Evolutionary conservation across 495 filamentous ascomycete species (phyloP).

Genomic region (Parmelia sp.): DNA sequence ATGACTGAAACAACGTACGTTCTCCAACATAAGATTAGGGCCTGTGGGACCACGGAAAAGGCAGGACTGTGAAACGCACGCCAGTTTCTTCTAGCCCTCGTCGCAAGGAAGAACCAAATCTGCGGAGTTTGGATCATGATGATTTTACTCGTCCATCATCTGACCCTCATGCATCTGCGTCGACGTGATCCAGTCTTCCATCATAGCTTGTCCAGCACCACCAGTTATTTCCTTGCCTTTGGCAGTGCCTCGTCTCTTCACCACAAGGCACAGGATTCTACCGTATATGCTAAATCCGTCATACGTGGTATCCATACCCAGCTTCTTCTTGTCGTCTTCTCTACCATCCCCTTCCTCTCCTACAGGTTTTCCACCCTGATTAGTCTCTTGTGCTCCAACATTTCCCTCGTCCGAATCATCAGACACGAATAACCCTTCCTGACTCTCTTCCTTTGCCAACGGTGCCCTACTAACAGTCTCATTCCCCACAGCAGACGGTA

Average conservation of each 20-base stretch:
- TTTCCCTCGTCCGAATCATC: constrained; percentile 23
- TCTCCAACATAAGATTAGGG: neutral
- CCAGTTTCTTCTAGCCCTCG: too few species aligned
- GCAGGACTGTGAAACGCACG: neutral
- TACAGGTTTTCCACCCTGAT: constrained; percentile 25
- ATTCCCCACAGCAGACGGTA: constrained; percentile 32
- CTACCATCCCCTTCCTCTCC: constrained; percentile 37
- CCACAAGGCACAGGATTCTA: constrained; percentile 80
- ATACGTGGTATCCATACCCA: constrained; percentile 75
- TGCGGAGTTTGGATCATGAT: neutral
- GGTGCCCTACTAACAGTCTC: constrained; percentile 19
- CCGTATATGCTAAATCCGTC: constrained; percentile 95
- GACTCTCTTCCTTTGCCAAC: constrained; percentile 35
- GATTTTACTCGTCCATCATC: constrained; percentile 17
- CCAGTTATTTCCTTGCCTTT: constrained; percentile 31
- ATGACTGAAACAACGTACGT: neutral
- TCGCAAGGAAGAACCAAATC: neutral
- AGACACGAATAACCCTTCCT: constrained; percentile 26
- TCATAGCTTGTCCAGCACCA: constrained; percentile 60
- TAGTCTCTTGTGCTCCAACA: constrained; percentile 56
- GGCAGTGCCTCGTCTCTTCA: constrained; percentile 60
- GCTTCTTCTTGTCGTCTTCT: constrained; percentile 83
- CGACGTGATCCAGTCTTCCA: constrained; percentile 87
- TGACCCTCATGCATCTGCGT: constrained; percentile 44
- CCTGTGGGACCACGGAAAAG: neutral